A percentile compares a stretch with the other conserved stretches of the same genome.
Evolutionary conservation across 208 protist genomes (phyloP).

Genomic region (Plasmodiophora brassicae): DNA sequence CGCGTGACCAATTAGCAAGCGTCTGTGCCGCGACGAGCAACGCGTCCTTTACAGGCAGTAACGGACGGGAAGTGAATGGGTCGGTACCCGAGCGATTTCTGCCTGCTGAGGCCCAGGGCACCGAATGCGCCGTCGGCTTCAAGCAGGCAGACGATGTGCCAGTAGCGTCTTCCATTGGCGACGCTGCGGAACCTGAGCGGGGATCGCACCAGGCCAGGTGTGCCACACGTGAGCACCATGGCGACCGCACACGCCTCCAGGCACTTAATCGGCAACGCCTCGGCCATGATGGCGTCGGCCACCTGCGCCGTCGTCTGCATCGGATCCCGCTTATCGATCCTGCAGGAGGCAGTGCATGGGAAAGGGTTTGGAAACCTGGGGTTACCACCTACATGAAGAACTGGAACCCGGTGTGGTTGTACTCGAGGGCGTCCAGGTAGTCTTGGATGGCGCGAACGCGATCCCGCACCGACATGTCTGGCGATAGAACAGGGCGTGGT

Average conservation of each 20-base stretch:
- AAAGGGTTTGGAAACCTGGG: neutral
- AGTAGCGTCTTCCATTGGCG: neutral
- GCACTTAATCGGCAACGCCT: conserved; percentile 12
- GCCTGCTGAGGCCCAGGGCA: neutral
- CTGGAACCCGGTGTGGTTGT: conserved; percentile 18
- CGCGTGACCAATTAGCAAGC: too few relatives aligned
- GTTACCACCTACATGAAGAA: neutral
- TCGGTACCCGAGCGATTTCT: neutral
- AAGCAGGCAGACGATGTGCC: conserved; percentile 24
- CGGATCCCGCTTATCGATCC: neutral
- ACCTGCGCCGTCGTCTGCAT: neutral
- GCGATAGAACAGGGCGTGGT: neutral
- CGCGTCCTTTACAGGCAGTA: neutral
- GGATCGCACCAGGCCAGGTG: neutral
- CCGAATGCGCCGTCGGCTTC: neutral
- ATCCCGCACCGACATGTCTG: neutral
- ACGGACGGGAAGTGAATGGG: neutral
- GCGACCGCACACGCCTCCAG: conserved; percentile 3
- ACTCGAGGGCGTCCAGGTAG: neutral
- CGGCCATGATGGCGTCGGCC: neutral
- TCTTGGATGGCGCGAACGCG: neutral
- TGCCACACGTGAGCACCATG: neutral
- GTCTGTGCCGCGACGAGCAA: too few relatives aligned
- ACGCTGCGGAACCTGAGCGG: neutral
- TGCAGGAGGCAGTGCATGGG: neutral